These are phyloP conservation scores for Yarrowia sp. DNA, from an alignment of 805 yeast genomes.

Conservation along the genomic window DNA sequence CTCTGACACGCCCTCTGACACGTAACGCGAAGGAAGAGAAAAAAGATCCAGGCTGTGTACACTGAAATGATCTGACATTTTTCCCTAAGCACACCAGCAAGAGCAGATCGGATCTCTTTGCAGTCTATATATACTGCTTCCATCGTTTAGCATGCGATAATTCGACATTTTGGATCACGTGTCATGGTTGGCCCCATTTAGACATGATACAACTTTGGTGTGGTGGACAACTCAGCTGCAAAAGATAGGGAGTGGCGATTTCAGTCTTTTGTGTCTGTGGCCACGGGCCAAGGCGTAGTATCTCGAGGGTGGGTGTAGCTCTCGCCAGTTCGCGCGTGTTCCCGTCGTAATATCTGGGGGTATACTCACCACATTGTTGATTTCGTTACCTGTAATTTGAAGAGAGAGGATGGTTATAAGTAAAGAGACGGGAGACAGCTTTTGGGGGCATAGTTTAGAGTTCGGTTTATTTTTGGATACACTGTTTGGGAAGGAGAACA, in stretches of 20 bases:
- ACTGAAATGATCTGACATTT: not conserved
- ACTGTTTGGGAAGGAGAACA: slow-evolving; percentile 24
- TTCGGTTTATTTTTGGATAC: slow-evolving; percentile 23
- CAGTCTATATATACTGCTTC: no score
- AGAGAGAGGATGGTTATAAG: slow-evolving; percentile 25
- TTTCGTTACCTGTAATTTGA: slow-evolving; percentile 7
- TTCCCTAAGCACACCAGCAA: not conserved
- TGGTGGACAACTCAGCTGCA: not conserved
- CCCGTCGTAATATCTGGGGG: not conserved
- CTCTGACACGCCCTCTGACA: slow-evolving; percentile 10
- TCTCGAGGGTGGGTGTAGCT: not conserved
- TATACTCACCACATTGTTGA: slow-evolving; percentile 25
- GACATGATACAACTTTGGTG: not conserved
- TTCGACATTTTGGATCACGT: not conserved
- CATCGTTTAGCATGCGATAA: no score
- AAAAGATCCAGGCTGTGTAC: not conserved
- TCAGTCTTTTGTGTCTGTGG: not conserved
- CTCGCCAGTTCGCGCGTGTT: not conserved
- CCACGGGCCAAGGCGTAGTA: not conserved
- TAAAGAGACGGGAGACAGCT: slow-evolving; percentile 8
- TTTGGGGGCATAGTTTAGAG: slow-evolving; percentile 10
- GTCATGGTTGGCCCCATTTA: not conserved
- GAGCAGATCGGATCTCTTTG: not conserved
- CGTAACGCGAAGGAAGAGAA: not conserved
- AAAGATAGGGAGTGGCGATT: not conserved